Conservation (phyloP, 1,284 basidiomycete genomes). For the Tausonia pullulans region DNA sequence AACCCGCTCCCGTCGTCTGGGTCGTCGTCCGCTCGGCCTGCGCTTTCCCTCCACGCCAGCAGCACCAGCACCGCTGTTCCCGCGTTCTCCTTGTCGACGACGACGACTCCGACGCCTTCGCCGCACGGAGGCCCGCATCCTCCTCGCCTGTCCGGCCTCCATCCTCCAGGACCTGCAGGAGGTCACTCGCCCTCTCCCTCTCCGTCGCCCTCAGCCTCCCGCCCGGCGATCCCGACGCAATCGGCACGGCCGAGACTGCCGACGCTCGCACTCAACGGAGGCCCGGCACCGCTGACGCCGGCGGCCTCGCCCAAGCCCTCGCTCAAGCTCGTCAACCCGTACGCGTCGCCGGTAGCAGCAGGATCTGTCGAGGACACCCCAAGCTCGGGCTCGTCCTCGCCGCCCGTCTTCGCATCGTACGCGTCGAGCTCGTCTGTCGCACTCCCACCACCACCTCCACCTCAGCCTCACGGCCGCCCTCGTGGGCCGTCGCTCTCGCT, state of each 20-base stretch:
- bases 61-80: slow-evolving; percentile 16
- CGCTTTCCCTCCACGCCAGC: background rate
- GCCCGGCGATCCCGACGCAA: slow-evolving; percentile 3
- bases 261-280: background rate
- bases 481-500: slow-evolving; percentile 26
- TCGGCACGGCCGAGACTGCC: background rate
- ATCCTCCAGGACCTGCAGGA: background rate
- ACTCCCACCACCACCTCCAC: background rate
- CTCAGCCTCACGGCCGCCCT: slow-evolving; percentile 8
- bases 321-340: background rate
- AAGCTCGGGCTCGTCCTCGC: no score
- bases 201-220: slow-evolving; percentile 18
- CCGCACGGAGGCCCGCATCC: slow-evolving; percentile 11
- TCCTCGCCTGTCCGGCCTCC: slow-evolving; percentile 2
- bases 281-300: background rate
- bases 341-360: background rate
- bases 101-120: slow-evolving; percentile 18
- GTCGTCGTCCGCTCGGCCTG: background rate
- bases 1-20: background rate
- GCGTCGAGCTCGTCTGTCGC: background rate
- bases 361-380: no score
- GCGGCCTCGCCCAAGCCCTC: background rate
- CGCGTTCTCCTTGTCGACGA: slow-evolving; percentile 24
- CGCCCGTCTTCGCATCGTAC: no score
- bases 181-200: slow-evolving; percentile 19